These are phyloP conservation scores for Chaetomiaceae sp. DNA, from an alignment of 2,329 filamentous ascomycete species.

Conservation along the genomic window DNA sequence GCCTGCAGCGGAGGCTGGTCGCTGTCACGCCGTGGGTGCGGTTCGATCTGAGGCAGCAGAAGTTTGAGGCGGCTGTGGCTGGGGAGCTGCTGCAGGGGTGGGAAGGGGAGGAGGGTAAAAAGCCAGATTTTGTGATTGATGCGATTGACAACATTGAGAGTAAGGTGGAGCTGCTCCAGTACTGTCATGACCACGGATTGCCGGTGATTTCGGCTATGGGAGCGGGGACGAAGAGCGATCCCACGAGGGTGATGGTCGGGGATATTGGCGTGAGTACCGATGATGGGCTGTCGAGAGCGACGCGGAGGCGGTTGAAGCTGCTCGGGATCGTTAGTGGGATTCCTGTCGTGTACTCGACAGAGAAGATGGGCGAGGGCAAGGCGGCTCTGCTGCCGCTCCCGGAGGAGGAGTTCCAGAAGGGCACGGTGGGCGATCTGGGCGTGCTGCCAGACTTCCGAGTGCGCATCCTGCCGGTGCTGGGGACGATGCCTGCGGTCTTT, in stretches of 20 bases:
- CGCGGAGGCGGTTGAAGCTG: slow-evolving; percentile 69
- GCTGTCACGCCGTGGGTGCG: slow-evolving; percentile 87
- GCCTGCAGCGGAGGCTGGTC: slow-evolving; percentile 70
- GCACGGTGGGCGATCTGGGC: slow-evolving; percentile 76
- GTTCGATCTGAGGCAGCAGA: slow-evolving; percentile 79
- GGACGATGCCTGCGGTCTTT: slow-evolving; percentile 96
- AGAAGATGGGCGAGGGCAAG: slow-evolving; percentile 85
- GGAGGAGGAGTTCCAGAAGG: slow-evolving; percentile 83
- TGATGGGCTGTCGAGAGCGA: slow-evolving; percentile 80
- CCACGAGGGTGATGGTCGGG: slow-evolving; percentile 78
- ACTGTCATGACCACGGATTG: slow-evolving; percentile 71
- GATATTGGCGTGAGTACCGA: slow-evolving; percentile 86
- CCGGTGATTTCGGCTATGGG: slow-evolving; percentile 94
- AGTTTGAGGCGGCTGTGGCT: slow-evolving; percentile 67
- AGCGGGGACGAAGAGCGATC: slow-evolving; percentile 84
- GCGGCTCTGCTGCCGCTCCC: slow-evolving; percentile 79
- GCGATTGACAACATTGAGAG: slow-evolving; percentile 98
- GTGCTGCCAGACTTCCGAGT: slow-evolving; percentile 90
- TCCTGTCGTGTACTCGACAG: slow-evolving; percentile 85
- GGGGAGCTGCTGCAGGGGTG: slow-evolving; percentile 61
- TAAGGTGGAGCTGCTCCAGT: slow-evolving; percentile 84
- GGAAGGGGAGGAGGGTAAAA: slow-evolving; percentile 49
- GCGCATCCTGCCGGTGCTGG: slow-evolving; percentile 87
- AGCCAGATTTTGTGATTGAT: slow-evolving; percentile 86
- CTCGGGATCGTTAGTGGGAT: slow-evolving; percentile 79